Evolutionary conservation across 1,284 basidiomycete species (phyloP), one percentile per base, ranked within the genome.

Genomic region (Cutaneotrichosporon sp.): DNA sequence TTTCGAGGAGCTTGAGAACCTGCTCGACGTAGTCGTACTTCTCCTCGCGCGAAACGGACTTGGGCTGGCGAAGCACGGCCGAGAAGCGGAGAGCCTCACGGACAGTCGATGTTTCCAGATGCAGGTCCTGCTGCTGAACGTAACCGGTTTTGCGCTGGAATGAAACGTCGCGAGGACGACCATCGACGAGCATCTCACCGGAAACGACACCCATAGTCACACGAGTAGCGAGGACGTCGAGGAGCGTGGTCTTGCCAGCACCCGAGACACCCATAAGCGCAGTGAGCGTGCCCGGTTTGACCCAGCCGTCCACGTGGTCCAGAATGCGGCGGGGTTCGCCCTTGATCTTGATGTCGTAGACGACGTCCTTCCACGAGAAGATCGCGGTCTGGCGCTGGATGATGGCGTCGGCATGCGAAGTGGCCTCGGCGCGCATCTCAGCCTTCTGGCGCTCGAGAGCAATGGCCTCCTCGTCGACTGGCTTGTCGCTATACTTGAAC

Each of bases 81-180:
- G 89, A 90, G 81, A 95, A 93, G 26, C 86, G 80, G 0, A 97
- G 81, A 0, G 92, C 90, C 73, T 97, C 92, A 32, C 91, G 85
- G 8, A 96, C 92, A 34, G 79, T 90, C n/a, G 84, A 82, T 14
- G 85, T 87, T 0, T 85, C 81, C n/a, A 89, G 79, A 73, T 91
- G 90, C 0, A 88, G 87, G 79, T 92, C 91, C 81, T 87, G 88
- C 74, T 92, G 90, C 72, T 91, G 90, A 61, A 87, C 88, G 72
- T 92, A 92, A 0, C 89, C 89, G 21, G 73, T 73, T 64, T 81
- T 80, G 47, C 80, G 75, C 70, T 80, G 78, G 84, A 94, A 95
- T 68, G 90, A 89, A 13, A 80, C 70, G 2, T 90, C 90, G 42
- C 90, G 84, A 5, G 83, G 79, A 52, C 86, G 84, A 0, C 92